Evolutionary conservation across 176 grass and related monocot genomes (phyloP).

Genomic region (Eremochloa ophiuroides): DNA sequence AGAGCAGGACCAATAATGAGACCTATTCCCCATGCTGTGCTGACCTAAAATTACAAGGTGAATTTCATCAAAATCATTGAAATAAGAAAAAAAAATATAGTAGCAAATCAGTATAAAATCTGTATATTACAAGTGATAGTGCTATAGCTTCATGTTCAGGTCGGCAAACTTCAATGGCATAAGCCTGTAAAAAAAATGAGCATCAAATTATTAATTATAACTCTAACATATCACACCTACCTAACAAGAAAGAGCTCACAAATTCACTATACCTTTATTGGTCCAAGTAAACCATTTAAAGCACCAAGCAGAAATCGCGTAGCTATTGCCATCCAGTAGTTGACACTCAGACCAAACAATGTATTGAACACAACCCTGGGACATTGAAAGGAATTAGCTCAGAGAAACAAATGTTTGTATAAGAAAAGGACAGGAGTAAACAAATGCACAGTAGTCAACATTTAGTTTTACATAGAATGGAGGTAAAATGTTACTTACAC

Average conservation of each 20-base stretch:
- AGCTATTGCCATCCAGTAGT: constrained; percentile 88
- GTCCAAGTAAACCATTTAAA: constrained; percentile 81
- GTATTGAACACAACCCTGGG: constrained; percentile 85
- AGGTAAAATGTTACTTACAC: constrained; percentile 72
- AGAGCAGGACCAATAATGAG: constrained; percentile 95
- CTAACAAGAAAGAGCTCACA: not conserved
- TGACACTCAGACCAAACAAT: constrained; percentile 85
- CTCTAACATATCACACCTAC: not conserved
- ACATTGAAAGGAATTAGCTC: constrained; percentile 22
- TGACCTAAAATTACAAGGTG: constrained; percentile 41
- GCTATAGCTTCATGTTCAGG: constrained; percentile 79
- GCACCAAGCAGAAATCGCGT: constrained; percentile 81
- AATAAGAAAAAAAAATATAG: not conserved
- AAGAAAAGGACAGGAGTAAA: not conserved
- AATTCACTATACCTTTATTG: constrained; percentile 66
- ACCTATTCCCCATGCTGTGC: constrained; percentile 66
- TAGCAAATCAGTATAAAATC: not conserved
- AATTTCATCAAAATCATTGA: constrained; percentile 8
- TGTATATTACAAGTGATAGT: constrained; percentile 69
- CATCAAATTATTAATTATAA: constrained; percentile 5
- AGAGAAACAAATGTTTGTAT: not conserved
- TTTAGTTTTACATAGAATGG: not conserved
- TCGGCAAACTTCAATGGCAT: constrained; percentile 82
- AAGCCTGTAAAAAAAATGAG: constrained; percentile 59
- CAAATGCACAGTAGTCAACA: not conserved